Conservation (phyloP, 1,284 basidiomycete species). For the Ceratobasidium sp. region DNA sequence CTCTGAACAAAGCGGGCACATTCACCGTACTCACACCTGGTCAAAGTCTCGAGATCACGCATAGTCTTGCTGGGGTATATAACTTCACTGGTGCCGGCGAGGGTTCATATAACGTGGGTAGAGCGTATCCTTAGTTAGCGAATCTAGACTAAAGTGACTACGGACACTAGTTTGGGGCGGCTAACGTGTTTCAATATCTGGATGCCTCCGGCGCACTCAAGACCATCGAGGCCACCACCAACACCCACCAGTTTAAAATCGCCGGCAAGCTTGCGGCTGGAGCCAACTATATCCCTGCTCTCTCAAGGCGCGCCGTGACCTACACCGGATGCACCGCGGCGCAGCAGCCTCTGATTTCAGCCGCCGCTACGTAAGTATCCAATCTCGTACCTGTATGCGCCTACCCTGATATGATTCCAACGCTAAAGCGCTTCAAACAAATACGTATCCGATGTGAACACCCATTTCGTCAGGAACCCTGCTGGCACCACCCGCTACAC, state of each 20-base stretch:
- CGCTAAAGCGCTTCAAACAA: constrained; percentile 22
- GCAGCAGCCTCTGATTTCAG: constrained; percentile 32
- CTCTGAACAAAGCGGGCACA: neutral
- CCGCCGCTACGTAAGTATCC: constrained; percentile 43
- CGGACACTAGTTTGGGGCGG: constrained; percentile 27
- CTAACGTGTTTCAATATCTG: constrained; percentile 38
- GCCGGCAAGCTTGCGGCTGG: constrained; percentile 44
- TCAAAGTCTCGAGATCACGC: too few species aligned
- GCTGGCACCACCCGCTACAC: constrained; percentile 36
- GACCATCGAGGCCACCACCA: constrained; percentile 34
- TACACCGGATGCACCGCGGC: constrained; percentile 38
- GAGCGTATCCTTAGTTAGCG: too few species aligned
- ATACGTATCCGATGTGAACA: constrained; percentile 4
- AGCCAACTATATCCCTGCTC: constrained; percentile 1
- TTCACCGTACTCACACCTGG: too few species aligned
- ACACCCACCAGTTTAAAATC: constrained; percentile 36
- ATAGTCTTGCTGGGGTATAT: too few species aligned
- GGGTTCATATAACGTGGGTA: too few species aligned
- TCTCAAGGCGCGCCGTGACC: constrained; percentile 25
- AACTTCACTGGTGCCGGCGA: too few species aligned
- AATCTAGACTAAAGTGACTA: constrained; percentile 12
- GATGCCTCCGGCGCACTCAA: constrained; percentile 29
- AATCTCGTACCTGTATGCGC: neutral
- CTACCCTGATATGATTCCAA: neutral
- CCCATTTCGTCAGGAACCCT: constrained; percentile 20